Evolutionary conservation across 2,329 filamentous ascomycete genomes (phyloP), one percentile per base, ranked within the genome.

Genomic region (Aspergillus caelatus): DNA sequence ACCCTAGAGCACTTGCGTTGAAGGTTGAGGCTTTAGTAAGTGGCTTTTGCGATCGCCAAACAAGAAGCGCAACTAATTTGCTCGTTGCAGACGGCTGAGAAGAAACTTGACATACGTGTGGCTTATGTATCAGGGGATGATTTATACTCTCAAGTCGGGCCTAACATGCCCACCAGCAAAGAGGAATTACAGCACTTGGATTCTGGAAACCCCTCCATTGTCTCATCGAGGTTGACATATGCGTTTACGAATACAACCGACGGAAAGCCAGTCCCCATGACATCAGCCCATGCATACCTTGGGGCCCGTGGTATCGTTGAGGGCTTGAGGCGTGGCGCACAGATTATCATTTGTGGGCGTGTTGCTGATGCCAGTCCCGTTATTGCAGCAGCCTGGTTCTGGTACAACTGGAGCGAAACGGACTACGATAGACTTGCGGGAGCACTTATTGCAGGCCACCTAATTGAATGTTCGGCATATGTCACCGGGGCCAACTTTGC

Each of bases 301-400:
- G 85, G 86, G 0, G 81, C 81, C 16, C 75, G 82, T 60, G 83
- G 78, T 4, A 85, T 86, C 16, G 76, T 79, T 7, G 73, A 75
- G 28, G 83, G 78, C 2, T 73, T 85, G 0, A 71, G 75, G 4
- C 69, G 68, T 0, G 81, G 82, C 0, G 83, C 82, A 1, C 78
- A 83, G 21, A 82, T 85, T 26, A 75, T 85, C 54, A 78, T 85
- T 2, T 84, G 82, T 59, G 83, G 83, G 0, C 77, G 83, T 4
- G 81, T 81, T 1, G 78, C 81, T 0, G 83, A 84, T 66, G 83
- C 84, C 0, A 81, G 80, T 2, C 84, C 83, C 0, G 84, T 86
- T 0, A 86, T 88, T 62, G 86, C 82, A 0, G 84, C 84, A 0
- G 85, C 85, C 0, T 82, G 81, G 68, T 88, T 80, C 75, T 88